Conservation (phyloP, 495 filamentous ascomycete genomes). For the Penicillium dipodomyicola region DNA sequence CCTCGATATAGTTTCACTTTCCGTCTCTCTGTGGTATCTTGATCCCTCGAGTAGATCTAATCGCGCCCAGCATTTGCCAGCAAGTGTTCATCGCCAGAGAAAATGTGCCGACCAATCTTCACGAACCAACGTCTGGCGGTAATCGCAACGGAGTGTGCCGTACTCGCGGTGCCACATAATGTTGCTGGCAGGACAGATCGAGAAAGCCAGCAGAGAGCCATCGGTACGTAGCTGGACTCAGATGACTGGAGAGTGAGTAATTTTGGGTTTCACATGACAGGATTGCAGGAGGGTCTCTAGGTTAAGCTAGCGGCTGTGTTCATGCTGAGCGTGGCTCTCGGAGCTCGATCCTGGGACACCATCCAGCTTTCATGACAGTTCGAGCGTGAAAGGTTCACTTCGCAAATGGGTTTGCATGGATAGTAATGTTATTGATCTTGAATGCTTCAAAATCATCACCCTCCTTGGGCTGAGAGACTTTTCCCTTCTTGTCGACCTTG, state of each 20-base stretch:
- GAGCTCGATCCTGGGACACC: not conserved
- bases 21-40: not conserved
- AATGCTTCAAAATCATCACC: slow-evolving; percentile 51
- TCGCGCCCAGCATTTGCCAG: not conserved
- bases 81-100: not conserved
- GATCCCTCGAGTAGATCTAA: not conserved
- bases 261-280: not conserved
- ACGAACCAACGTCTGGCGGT: too few relatives aligned
- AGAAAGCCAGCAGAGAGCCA: not conserved
- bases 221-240: not conserved
- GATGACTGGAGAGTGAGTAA: not conserved
- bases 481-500: slow-evolving; percentile 86
- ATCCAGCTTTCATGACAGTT: not conserved
- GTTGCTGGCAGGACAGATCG: not conserved
- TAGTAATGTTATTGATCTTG: slow-evolving; percentile 70
- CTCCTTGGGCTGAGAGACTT: slow-evolving; percentile 60
- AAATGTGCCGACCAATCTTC: not conserved
- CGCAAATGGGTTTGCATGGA: slow-evolving; percentile 94
- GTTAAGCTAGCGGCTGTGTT: not conserved
- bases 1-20: not conserved
- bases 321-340: not conserved
- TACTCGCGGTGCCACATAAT: not conserved
- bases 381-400: slow-evolving; percentile 42
- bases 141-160: not conserved
- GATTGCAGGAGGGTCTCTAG: not conserved